These are phyloP conservation scores for Mycena alexandri DNA, from an alignment of 768 basidiomycete genomes.

Conservation along the genomic window DNA sequence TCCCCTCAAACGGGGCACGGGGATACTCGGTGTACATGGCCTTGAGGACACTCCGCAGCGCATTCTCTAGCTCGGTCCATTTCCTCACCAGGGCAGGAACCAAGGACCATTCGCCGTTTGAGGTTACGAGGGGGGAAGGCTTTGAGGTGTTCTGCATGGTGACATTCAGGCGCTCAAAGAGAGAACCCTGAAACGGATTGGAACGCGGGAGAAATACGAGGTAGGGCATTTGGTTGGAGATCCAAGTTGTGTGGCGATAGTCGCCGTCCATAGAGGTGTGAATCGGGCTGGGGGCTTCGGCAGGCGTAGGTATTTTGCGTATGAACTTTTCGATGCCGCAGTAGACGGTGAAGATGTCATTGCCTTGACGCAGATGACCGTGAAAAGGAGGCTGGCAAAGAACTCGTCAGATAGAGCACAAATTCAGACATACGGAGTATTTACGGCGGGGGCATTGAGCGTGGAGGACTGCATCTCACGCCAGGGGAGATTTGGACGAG, in stretches of 20 bases:
- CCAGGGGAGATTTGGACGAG: neutral
- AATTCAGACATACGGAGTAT: neutral
- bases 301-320: neutral
- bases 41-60: constrained; percentile 3
- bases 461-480: neutral
- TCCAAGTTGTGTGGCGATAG: constrained; percentile 6
- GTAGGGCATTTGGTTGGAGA: constrained; percentile 2
- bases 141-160: neutral
- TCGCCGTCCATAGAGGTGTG: constrained; percentile 15
- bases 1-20: neutral
- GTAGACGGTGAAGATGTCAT: constrained; percentile 3
- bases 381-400: neutral
- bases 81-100: neutral
- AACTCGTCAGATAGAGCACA: neutral
- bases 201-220: constrained; percentile 4
- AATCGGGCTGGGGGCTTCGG: constrained; percentile 7
- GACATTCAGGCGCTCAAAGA: constrained; percentile 10
- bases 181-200: constrained; percentile 4
- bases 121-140: neutral
- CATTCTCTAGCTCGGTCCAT: constrained; percentile 1
- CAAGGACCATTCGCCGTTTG: neutral
- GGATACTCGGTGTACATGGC: neutral
- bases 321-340: neutral
- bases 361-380: constrained; percentile 12
- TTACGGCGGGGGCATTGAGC: neutral